Evolutionary conservation across 306 rosid species (phyloP), one percentile per base, ranked within the genome.

Genomic region (Cicer arietinum): DNA sequence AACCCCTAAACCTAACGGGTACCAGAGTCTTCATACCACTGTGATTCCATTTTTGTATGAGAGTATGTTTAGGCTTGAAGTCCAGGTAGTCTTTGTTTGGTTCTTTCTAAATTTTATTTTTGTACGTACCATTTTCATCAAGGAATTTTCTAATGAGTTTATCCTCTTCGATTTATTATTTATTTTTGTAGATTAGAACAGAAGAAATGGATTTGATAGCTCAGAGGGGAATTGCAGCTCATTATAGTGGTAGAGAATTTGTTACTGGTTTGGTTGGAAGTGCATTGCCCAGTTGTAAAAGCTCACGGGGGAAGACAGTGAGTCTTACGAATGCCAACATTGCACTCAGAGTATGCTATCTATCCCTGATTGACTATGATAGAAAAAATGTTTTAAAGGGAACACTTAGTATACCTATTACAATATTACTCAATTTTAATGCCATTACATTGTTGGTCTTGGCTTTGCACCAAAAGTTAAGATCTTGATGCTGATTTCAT

Each of bases 181-280:
- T 46, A 48, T 20, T 71, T 71, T 70, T 73, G 77, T 95, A 95
- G 99, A 86, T 95, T 81, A 90, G 99, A 89, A 95, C 99, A 10
- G 97, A 90, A 79, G 97, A 88, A 86, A 92, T 95, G 99, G 84
- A 95, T 88, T 83, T 95, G 81, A 95, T 95, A 76, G 99, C 99
- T 75, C 92, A 92, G 83, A 90, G 99, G 89, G 99, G 99, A 51
- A 95, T 92, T 78, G 99, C 99, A 81, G 90, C 99, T 73, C 98
- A 95, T 80, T 95, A 95, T 82, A 87, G 96, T 81, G 99, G 98
- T 80, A 91, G 87, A 80, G 89, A 82, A 80, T 82, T 80, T 80
- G 86, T 81, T 62, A 85, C 88, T 57, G 89, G 88, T 69, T 84
- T 90, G 73, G 91, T 88, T 73, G 94, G 98, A 71, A 84, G 86